These are phyloP conservation scores for Ambrosiella xylebori DNA, from an alignment of 2,329 filamentous ascomycete genomes.

Conservation along the genomic window DNA sequence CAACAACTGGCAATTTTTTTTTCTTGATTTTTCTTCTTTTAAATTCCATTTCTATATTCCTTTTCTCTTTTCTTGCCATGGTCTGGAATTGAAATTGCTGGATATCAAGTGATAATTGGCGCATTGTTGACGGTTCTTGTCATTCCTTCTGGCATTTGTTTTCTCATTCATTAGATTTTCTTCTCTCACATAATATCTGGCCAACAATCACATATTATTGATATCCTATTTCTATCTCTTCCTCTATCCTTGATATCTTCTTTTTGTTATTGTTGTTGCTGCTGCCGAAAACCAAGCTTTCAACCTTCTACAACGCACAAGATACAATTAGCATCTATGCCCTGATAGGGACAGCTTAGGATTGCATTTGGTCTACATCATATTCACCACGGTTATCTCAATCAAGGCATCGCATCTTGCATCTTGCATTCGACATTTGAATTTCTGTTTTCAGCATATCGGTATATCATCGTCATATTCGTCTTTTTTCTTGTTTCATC, in stretches of 20 bases:
- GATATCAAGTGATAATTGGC: too few species aligned
- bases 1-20: too few species aligned
- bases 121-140: not conserved
- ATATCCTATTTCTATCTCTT: not conserved
- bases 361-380: not conserved
- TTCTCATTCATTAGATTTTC: not conserved
- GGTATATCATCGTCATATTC: not conserved
- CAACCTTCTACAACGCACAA: not conserved
- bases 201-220: not conserved
- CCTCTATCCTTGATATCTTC: not conserved
- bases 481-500: constrained; percentile 2
- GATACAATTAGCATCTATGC: not conserved
- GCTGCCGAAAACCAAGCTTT: not conserved
- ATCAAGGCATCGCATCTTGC: not conserved
- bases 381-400: too few species aligned
- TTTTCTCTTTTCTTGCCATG: too few species aligned
- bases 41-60: too few species aligned
- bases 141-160: not conserved
- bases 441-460: not conserved
- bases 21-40: too few species aligned
- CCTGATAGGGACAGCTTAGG: not conserved
- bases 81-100: too few species aligned
- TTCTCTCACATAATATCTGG: not conserved
- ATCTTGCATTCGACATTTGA: not conserved
- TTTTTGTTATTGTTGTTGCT: not conserved